Evolutionary conservation across 1,284 basidiomycete species (phyloP), one percentile per base, ranked within the genome.

Genomic region (Fomitopsis schrenkii): DNA sequence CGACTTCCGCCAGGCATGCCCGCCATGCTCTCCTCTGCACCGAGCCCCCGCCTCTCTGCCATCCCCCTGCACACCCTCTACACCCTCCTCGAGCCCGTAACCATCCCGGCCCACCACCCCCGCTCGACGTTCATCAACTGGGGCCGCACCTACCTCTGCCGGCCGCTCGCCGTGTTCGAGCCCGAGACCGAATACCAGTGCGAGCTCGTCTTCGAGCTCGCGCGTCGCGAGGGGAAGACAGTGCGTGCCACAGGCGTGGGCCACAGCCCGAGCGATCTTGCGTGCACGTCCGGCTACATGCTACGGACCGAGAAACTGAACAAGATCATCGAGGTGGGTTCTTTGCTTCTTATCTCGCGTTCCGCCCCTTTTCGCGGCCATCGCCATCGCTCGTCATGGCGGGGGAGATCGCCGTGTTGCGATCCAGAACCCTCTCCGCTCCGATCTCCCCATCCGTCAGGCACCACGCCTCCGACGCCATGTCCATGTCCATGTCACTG

Each of bases 241-340:
- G 80, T 98, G 42, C 87, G 95, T 59, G 91, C 94, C 0, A 90
- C 90, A 33, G 97, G 96, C 9, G 86, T 94, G 9, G 95, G 95
- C 0, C 97, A 98, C 77, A 93, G 90, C 64, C 97, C 97, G 10
- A 93, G 89, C 72, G 97, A 98, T 77, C 80, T 98, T 57, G 90
- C 92, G 0, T 97, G 93, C 75, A 95, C 93, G 0, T 83, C 79
- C 59, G 93, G 88, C 14, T 95, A 86, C 78, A 89, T 97, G 83
- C 75, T 97, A 59, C 83, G 90, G 57, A 91, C 90, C 65, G 86
- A 86, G 59, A 85, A 82, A 67, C 75, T 97, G 59, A 81, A 88
- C 71, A 79, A 82, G 36, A 74, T 94, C 22, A 71, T 95, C 52
- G 85, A 90, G 80, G 94, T 95, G 75, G 73, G 91, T 74, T 38